Base-by-base conservation (phyloP, 306 rosid genomes). In the Morella rubra region DNA sequence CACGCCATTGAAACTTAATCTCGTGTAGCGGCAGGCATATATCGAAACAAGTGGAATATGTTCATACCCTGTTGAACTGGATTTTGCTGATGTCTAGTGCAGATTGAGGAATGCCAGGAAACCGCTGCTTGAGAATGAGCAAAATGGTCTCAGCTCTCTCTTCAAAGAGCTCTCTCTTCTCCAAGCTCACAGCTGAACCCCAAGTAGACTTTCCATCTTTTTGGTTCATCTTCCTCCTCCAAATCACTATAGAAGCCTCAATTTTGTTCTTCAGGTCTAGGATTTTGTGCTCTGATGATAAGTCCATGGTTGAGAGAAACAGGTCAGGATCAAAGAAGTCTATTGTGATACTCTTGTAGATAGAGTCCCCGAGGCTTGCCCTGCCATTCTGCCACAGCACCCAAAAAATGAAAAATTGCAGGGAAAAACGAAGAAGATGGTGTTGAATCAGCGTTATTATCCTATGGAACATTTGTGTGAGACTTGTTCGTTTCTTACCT, bases 61-160 rank as follows among this genome's bases (percentile, higher is more conserved):
- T 18, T 52, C 84, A 79, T 82, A 92, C 99, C 77, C 74, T 16
- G 44, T 89, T 96, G 84, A 72, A 91, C 86, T 96, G 96, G 84
- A 96, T 96, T 92, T 96, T 96, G 89, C 96, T 96, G n/a, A 96
- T 89, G 75, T 96, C 99, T 76, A 96, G 83, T 77, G 93, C 76
- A 50, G 99, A 96, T 70, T 96, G 99, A 56, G 98, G 96, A 75
- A 85, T 81, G 18, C 99, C 99, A 0, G 99, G 99, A 74, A 91
- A 96, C 65, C 96, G 90, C 44, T 96, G 99, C 76, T 96, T 96
- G 64, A 96, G 81, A 80, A 92, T 85, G 78, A 91, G 83, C 75
- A 96, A 83, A 76, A 96, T 96, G 37, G 98, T 96, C 84, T 96
- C 99, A 20, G 98, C 97, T 83, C 99, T 85, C 81, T 92, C 99